A percentile compares a stretch with the other conserved stretches of the same genome.
Conservation (phyloP, 2,329 filamentous ascomycete species). For the Penicillium sp. region DNA sequence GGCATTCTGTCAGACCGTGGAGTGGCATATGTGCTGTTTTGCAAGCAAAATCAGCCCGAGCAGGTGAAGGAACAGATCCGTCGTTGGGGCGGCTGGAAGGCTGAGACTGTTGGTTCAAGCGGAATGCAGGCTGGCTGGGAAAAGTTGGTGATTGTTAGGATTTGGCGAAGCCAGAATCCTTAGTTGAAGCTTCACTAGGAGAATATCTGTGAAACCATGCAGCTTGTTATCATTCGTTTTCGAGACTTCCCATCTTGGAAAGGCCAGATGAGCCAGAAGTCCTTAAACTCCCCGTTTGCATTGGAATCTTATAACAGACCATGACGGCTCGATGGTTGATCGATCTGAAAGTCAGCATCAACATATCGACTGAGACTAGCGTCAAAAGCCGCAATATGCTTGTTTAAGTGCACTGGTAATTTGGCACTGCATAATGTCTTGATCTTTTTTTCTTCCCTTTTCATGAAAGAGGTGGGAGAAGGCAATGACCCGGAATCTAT, state of each 20-base stretch:
- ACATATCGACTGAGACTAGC: neutral
- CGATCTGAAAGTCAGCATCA: neutral
- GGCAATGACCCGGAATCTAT: neutral
- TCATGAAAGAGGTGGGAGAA: neutral
- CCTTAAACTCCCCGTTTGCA: neutral
- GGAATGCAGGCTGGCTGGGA: conserved; percentile 93
- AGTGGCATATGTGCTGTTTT: conserved; percentile 87
- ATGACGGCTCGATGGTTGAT: neutral
- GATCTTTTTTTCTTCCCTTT: neutral
- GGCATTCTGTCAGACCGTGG: conserved; percentile 67
- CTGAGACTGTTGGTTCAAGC: conserved; percentile 77
- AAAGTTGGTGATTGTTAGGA: conserved; percentile 83
- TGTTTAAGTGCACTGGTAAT: neutral
- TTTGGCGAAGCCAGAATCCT: conserved; percentile 63
- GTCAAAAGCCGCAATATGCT: neutral
- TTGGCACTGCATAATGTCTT: neutral
- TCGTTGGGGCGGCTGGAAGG: conserved; percentile 69
- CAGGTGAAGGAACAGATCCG: conserved; percentile 68
- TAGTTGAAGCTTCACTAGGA: neutral
- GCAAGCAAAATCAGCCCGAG: conserved; percentile 85
- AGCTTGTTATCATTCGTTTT: neutral
- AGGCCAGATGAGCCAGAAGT: neutral
- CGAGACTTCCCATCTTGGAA: neutral
- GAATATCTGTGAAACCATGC: neutral
- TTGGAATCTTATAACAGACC: neutral